Base-by-base conservation (phyloP, 225 moss, liverwort and hornwort species). In the Lunularia cruciata region DNA sequence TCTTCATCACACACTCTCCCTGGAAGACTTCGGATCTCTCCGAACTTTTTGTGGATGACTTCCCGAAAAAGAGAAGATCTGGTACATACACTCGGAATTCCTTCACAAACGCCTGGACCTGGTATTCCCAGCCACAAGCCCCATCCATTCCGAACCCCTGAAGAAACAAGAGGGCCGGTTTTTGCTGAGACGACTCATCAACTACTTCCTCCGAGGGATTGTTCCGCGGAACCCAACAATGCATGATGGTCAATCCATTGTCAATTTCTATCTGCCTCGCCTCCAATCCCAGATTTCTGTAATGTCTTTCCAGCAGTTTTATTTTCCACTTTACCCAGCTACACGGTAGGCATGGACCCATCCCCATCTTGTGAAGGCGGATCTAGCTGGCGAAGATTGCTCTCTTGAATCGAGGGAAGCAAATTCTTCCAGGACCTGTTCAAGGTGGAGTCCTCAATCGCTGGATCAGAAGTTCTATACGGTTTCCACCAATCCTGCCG, bases 11-110 rank as follows among this genome's bases (percentile, higher is more conserved):
- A 62, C 76, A 72, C 10, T 83, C 83, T 16, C 45, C 79, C 64
- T 83, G 83, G 69, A 83, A 83, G 13, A 53, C 27, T 31, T 83
- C 83, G 25, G 79, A 61, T 56, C 83, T 35, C 25, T 39, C 57
- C 0, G 68, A 26, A 16, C 63, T 48, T 0, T 39, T 75, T 40
- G 79, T 79, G 27, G 26, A 51, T 15, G 79, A 79, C 47, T 67
- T 72, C 34, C 83, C 83, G 20, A 83, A 78, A 52, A 83, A 83
- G 45, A 83, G 40, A 9, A 83, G 76, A 73, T 83, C 83, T 33
- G 83, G 83, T 25, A 83, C 65, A 40, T 67, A 79, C 15, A 83
- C 64, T 3, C 76, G 49, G 36, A 61, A 79, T 0, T 70, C 28
- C 69, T 73, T 76, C 46, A 69, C 72, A 20, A 83, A 72, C 0